Evolutionary conservation across 2,329 filamentous ascomycete species (phyloP).

Genomic region (Myriangium duriaei): DNA sequence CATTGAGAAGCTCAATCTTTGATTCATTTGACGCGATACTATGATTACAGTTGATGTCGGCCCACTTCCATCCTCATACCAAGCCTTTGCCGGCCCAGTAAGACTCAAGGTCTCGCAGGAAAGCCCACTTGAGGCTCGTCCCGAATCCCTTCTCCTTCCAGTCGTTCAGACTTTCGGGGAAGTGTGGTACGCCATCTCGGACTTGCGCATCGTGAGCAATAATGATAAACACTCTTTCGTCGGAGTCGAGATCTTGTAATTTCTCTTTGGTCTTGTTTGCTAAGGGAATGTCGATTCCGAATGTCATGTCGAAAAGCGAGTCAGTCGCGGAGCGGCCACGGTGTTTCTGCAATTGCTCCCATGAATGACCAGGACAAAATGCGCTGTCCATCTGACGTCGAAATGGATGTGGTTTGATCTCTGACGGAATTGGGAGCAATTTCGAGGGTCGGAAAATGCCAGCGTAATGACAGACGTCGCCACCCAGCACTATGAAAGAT

Average conservation of each 20-base stretch:
- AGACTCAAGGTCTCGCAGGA: slow-evolving; percentile 38
- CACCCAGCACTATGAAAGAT: slow-evolving; percentile 39
- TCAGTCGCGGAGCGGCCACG: neutral
- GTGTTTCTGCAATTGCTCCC: slow-evolving; percentile 2
- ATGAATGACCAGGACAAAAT: slow-evolving; percentile 2
- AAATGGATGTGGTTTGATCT: slow-evolving; percentile 20
- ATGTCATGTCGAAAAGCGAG: slow-evolving; percentile 2
- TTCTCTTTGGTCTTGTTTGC: slow-evolving; percentile 28
- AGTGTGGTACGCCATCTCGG: slow-evolving; percentile 35
- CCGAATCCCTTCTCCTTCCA: slow-evolving; percentile 36
- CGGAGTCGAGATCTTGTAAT: slow-evolving; percentile 34
- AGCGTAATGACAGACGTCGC: slow-evolving; percentile 26
- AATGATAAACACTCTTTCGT: slow-evolving; percentile 32
- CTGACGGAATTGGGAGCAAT: slow-evolving; percentile 6
- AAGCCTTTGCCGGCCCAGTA: neutral
- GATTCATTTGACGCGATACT: neutral
- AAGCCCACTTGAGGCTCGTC: slow-evolving; percentile 35
- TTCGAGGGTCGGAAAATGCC: slow-evolving; percentile 6
- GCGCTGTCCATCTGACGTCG: neutral
- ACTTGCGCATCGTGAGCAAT: slow-evolving; percentile 37
- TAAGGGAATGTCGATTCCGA: slow-evolving; percentile 1
- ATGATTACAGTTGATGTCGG: neutral
- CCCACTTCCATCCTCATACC: neutral
- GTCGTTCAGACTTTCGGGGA: slow-evolving; percentile 34
- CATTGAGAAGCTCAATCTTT: neutral